A percentile compares a stretch with the other conserved stretches of the same genome.
Conservation (phyloP, 257 asterid species). For the Gardenia jasminoides region DNA sequence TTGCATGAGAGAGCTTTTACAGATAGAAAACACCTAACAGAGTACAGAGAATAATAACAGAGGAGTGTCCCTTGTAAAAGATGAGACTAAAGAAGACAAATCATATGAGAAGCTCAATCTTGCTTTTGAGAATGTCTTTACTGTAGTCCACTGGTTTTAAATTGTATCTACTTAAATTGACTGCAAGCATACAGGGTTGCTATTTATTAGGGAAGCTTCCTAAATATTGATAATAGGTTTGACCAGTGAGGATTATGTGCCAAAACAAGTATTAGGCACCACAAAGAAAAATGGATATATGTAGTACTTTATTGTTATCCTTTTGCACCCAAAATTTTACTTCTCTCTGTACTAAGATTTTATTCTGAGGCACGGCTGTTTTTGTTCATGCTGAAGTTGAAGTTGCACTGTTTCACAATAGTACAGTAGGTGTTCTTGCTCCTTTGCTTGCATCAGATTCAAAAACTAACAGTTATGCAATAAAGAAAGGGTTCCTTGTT, state of each 20-base stretch:
- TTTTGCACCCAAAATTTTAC: not conserved
- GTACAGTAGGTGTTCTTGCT: not conserved
- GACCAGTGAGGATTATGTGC: not conserved
- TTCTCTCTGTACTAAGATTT: not conserved
- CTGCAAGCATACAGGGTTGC: not conserved
- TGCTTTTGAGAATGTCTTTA: not conserved
- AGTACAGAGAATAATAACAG: not conserved
- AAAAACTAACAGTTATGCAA: not conserved
- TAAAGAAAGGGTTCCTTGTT: not conserved
- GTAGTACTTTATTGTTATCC: not conserved
- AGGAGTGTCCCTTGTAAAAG: not conserved
- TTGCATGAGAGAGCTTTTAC: not conserved
- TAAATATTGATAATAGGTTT: not conserved
- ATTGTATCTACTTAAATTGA: not conserved
- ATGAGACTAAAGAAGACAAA: not conserved
- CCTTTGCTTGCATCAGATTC: not conserved
- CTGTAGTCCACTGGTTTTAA: not conserved
- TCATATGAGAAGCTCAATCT: not conserved
- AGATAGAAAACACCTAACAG: not conserved
- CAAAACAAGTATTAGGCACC: not conserved
- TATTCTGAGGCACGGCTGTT: not conserved
- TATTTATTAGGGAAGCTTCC: conserved; percentile 2
- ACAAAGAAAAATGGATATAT: not conserved
- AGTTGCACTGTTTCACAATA: too few species aligned
- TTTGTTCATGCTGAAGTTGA: not conserved